Evolutionary conservation across 2,329 filamentous ascomycete genomes (phyloP).

Genomic region (Tolypocladium capitatum): DNA sequence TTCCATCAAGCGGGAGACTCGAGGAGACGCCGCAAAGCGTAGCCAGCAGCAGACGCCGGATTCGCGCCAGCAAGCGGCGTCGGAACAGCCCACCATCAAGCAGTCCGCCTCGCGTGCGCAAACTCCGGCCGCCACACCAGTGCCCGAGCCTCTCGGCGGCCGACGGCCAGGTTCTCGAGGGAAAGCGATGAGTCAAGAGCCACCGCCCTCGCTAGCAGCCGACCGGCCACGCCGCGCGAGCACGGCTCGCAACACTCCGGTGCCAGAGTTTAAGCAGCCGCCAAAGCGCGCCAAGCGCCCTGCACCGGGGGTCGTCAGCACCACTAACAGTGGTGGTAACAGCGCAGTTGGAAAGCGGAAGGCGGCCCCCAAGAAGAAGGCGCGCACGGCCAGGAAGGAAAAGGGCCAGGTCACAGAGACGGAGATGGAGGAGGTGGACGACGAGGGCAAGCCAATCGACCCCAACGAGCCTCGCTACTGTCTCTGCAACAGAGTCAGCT

Average conservation of each 20-base stretch:
- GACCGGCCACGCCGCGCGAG: conserved; percentile 43
- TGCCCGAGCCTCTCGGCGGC: conserved; percentile 18
- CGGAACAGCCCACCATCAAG: conserved; percentile 9
- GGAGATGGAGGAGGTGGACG: conserved; percentile 48
- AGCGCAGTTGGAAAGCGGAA: conserved; percentile 61
- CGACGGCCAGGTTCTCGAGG: conserved; percentile 40
- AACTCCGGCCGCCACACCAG: conserved; percentile 20
- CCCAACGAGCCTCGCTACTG: conserved; percentile 67
- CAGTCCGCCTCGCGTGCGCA: conserved; percentile 20
- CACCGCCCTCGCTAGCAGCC: conserved; percentile 31
- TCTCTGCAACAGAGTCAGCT: conserved; percentile 66
- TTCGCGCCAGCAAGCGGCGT: conserved; percentile 5
- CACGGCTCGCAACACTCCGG: conserved; percentile 44
- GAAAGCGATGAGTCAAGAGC: conserved; percentile 38
- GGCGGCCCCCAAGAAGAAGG: conserved; percentile 54
- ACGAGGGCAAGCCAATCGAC: conserved; percentile 58
- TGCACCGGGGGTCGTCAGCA: conserved; percentile 58
- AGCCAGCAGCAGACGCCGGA: conserved; percentile 19
- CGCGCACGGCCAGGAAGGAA: conserved; percentile 33
- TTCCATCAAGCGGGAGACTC: conserved; percentile 29
- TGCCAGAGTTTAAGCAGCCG: conserved; percentile 30
- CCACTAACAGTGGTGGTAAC: conserved; percentile 45
- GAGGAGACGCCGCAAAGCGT: conserved; percentile 29
- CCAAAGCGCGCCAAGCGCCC: conserved; percentile 53
- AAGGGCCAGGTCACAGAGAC: conserved; percentile 27